Conservation (phyloP, 2,329 filamentous ascomycete species). For the Epicoccum sorghinum region DNA sequence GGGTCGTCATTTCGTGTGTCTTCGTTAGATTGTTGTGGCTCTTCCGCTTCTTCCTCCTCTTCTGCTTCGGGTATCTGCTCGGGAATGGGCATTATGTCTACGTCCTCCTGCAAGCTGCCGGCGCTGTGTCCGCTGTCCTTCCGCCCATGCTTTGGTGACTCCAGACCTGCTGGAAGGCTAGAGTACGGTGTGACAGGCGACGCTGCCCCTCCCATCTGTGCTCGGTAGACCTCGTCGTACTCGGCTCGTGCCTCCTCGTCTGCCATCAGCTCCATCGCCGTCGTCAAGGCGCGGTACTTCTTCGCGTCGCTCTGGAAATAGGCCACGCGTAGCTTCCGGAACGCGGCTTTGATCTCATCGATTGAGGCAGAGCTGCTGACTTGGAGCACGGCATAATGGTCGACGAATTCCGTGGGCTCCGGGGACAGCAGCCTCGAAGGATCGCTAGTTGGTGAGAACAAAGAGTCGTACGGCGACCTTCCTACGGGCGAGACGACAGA, state of each 20-base stretch:
- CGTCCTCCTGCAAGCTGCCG: constrained; percentile 12
- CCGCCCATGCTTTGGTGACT: constrained; percentile 28
- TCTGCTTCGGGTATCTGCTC: constrained; percentile 19
- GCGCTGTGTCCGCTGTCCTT: constrained; percentile 32
- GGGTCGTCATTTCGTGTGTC: constrained; percentile 27
- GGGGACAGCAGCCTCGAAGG: constrained; percentile 5
- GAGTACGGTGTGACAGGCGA: constrained; percentile 16
- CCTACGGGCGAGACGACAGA: constrained; percentile 25
- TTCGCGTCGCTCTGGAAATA: constrained; percentile 37
- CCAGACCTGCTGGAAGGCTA: constrained; percentile 20
- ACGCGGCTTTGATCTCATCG: constrained; percentile 38
- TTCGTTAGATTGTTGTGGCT: constrained; percentile 11
- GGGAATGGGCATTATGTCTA: background rate
- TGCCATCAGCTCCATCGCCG: constrained; percentile 39
- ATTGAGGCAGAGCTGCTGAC: constrained; percentile 31
- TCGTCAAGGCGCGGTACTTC: constrained; percentile 40
- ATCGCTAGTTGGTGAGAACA: constrained; percentile 23
- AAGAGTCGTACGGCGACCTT: constrained; percentile 18
- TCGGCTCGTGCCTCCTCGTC: constrained; percentile 33
- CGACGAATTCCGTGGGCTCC: constrained; percentile 25
- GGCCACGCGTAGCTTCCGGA: constrained; percentile 33
- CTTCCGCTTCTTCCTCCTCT: constrained; percentile 22
- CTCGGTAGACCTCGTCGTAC: constrained; percentile 36
- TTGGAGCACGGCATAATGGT: constrained; percentile 42
- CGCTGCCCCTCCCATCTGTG: constrained; percentile 11